phyloP scores from a whole-genome alignment of 129 eudicot genomes.

The Centrapalus pauciflorus region DNA sequence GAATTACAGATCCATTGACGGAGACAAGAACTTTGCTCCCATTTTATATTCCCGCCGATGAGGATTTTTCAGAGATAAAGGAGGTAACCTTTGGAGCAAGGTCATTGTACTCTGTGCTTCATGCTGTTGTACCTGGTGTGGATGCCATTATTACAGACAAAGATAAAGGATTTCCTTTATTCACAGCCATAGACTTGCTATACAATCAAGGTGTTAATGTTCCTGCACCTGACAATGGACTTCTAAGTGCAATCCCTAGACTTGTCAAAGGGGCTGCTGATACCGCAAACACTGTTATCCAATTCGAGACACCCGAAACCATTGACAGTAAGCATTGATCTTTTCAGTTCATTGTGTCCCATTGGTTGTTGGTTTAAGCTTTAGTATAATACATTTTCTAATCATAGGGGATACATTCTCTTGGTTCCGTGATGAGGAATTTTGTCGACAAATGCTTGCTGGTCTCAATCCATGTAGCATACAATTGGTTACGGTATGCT shows the following conservation, averaged over 20 bases:
- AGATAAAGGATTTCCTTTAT: conserved; percentile 50
- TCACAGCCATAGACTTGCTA: conserved; percentile 53
- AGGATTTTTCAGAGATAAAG: conserved; percentile 71
- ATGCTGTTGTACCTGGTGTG: conserved; percentile 44
- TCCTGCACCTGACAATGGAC: conserved; percentile 1
- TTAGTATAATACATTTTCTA: not conserved
- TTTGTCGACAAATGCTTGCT: conserved; percentile 72
- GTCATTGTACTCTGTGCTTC: conserved; percentile 45
- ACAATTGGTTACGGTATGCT: conserved; percentile 54
- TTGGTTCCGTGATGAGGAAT: conserved; percentile 82
- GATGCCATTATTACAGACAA: conserved; percentile 28
- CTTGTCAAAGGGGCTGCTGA: conserved; percentile 39
- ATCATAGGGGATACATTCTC: conserved; percentile 63
- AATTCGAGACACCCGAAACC: conserved; percentile 59
- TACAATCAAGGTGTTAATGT: conserved; percentile 58
- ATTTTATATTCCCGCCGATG: conserved; percentile 67
- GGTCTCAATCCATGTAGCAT: conserved; percentile 66
- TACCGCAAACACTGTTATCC: conserved; percentile 25
- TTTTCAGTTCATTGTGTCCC: not conserved
- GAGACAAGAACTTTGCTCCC: conserved; percentile 43
- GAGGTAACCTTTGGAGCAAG: conserved; percentile 37
- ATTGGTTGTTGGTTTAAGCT: not conserved
- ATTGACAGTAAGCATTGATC: conserved; percentile 40
- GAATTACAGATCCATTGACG: conserved; percentile 47
- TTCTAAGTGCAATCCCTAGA: conserved; percentile 47